Evolutionary conservation across 257 asterid genomes (phyloP).

Genomic region (Paraleonurus japonicus): DNA sequence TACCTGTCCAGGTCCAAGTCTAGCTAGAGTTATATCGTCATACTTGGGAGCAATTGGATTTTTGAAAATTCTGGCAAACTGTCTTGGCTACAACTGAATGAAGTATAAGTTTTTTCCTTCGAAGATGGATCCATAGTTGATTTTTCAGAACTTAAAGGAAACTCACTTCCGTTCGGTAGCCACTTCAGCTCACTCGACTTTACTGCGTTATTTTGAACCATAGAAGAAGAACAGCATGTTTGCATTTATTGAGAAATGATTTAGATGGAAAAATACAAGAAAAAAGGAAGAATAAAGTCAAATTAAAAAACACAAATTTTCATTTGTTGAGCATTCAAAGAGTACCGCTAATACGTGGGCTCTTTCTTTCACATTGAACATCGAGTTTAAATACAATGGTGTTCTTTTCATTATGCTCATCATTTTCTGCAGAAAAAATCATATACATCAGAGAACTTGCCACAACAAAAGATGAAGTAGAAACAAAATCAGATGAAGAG

Average conservation of each 20-base stretch:
- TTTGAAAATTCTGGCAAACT: constrained; percentile 51
- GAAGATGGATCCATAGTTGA: constrained; percentile 38
- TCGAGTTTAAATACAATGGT: constrained; percentile 88
- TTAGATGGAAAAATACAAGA: neutral
- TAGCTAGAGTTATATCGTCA: constrained; percentile 61
- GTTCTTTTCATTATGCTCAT: constrained; percentile 76
- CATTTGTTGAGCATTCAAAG: constrained; percentile 5
- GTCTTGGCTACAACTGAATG: constrained; percentile 75
- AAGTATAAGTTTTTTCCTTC: constrained; percentile 67
- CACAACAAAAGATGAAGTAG: constrained; percentile 17
- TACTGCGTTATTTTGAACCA: constrained; percentile 45
- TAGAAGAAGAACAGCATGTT: neutral
- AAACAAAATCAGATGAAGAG: constrained; percentile 2
- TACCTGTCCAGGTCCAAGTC: constrained; percentile 95
- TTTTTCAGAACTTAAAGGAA: constrained; percentile 40
- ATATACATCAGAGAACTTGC: constrained; percentile 30
- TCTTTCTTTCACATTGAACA: constrained; percentile 52
- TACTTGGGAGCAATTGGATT: constrained; percentile 57
- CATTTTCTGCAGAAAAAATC: constrained; percentile 56
- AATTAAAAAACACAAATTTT: neutral
- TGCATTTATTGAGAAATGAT: constrained; percentile 16
- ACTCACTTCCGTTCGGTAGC: constrained; percentile 86
- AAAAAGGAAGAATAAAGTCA: neutral
- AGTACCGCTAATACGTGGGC: constrained; percentile 58
- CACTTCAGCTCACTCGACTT: constrained; percentile 67